These are phyloP conservation scores for Ogataea ramenticola DNA, from an alignment of 805 yeast species.

Conservation along the genomic window DNA sequence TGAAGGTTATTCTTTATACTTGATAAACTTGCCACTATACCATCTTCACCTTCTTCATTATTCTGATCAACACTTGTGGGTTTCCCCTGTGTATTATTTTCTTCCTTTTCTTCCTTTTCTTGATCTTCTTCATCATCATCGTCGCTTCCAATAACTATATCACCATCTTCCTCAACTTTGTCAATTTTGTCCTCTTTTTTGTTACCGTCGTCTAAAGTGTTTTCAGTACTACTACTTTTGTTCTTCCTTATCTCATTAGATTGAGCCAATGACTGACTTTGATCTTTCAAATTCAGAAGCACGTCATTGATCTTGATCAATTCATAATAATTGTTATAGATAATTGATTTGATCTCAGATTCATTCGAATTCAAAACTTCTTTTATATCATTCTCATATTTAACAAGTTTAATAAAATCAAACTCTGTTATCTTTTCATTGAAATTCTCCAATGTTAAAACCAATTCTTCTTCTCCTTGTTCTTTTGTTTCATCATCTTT, in stretches of 20 bases:
- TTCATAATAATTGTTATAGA: constrained; percentile 71
- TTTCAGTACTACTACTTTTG: neutral
- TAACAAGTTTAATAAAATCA: constrained; percentile 25
- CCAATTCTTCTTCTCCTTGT: constrained; percentile 17
- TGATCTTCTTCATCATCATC: constrained; percentile 3
- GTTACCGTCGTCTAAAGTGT: neutral
- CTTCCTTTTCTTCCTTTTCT: neutral
- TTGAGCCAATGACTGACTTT: constrained; percentile 1
- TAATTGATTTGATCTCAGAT: constrained; percentile 59
- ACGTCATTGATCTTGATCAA: constrained; percentile 60
- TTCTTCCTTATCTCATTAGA: no score
- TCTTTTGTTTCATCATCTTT: constrained; percentile 3
- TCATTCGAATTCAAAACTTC: constrained; percentile 44
- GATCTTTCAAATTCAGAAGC: constrained; percentile 29
- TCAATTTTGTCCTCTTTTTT: neutral
- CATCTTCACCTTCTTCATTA: constrained; percentile 5
- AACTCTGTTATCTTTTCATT: constrained; percentile 25
- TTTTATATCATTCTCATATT: constrained; percentile 33
- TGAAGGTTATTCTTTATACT: constrained; percentile 16
- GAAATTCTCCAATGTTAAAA: constrained; percentile 21
- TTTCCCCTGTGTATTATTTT: no score
- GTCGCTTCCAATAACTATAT: neutral
- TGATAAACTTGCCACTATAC: constrained; percentile 16
- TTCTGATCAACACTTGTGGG: constrained; percentile 7
- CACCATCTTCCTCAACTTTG: neutral